Evolutionary conservation across 2,329 filamentous ascomycete species (phyloP).

Genomic region (Geosmithia putterillii): DNA sequence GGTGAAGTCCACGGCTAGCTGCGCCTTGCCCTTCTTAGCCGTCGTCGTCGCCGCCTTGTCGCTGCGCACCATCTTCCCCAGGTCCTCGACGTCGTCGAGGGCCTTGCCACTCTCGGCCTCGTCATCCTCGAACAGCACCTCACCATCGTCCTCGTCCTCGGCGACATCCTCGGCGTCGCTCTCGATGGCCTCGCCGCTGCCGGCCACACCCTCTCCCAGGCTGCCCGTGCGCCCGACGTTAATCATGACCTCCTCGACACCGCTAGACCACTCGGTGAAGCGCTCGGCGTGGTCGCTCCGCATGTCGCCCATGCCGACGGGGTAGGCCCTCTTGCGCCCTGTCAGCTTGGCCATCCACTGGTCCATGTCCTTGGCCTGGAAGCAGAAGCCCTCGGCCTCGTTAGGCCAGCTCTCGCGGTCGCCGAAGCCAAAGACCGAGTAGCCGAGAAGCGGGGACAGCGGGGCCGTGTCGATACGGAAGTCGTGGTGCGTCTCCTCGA

Average conservation of each 20-base stretch:
- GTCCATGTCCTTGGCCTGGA: constrained; percentile 81
- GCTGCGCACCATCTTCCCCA: constrained; percentile 52
- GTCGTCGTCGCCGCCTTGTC: constrained; percentile 17
- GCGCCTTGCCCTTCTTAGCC: constrained; percentile 17
- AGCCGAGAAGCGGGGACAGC: constrained; percentile 64
- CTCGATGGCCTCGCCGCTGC: constrained; percentile 74
- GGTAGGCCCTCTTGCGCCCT: constrained; percentile 72
- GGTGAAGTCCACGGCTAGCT: constrained; percentile 79
- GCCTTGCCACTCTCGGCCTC: constrained; percentile 23
- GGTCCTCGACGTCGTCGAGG: constrained; percentile 75
- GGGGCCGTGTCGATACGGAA: constrained; percentile 90
- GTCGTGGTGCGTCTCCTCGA: constrained; percentile 90
- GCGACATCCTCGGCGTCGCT: constrained; percentile 65
- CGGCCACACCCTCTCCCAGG: constrained; percentile 54
- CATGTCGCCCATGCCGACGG: constrained; percentile 76
- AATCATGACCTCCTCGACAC: constrained; percentile 58
- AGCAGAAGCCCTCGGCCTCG: constrained; percentile 83
- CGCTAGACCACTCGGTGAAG: constrained; percentile 65
- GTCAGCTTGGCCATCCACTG: constrained; percentile 97
- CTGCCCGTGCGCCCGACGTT: constrained; percentile 48
- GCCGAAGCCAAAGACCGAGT: constrained; percentile 88
- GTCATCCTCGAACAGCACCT: constrained; percentile 31
- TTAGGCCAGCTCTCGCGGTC: constrained; percentile 87
- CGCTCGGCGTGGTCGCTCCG: constrained; percentile 58
- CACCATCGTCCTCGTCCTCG: constrained; percentile 45